These are phyloP conservation scores for Monoraphidium neglectum DNA, from an alignment of 139 green algal species.

Conservation along the genomic window DNA sequence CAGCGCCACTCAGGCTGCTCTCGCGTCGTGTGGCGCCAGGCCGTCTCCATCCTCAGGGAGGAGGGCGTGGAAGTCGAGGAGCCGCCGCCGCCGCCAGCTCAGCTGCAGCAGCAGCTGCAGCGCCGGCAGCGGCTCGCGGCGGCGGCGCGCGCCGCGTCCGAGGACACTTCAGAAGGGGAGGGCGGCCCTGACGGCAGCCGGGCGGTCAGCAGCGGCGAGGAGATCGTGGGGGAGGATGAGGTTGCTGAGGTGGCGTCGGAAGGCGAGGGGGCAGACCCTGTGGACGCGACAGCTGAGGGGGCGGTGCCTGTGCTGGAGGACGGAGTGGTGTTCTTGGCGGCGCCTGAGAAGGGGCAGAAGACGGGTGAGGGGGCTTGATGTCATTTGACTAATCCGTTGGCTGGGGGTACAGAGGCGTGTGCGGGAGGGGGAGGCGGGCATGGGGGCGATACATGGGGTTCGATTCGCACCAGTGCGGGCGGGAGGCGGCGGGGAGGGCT, in stretches of 20 bases:
- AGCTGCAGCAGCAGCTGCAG: conserved; percentile 4
- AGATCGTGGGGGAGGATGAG: conserved; percentile 1
- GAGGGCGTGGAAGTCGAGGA: conserved; percentile 61
- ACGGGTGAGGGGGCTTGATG: conserved; percentile 34
- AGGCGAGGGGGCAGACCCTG: neutral
- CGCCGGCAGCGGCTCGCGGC: neutral
- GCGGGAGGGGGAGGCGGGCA: too few species aligned
- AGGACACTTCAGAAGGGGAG: neutral
- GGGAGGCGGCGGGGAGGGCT: too few species aligned
- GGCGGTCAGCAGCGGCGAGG: neutral
- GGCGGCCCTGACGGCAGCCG: neutral
- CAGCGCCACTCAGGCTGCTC: conserved; percentile 1
- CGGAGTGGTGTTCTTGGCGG: conserved; percentile 44
- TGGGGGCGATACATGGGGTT: too few species aligned
- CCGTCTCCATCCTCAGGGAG: conserved; percentile 60
- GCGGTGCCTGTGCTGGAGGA: conserved; percentile 52
- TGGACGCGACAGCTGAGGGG: neutral
- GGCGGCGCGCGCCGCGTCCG: neutral
- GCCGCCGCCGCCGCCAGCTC: neutral
- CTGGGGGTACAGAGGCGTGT: too few species aligned
- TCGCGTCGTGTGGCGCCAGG: conserved; percentile 62
- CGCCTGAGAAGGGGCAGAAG: conserved; percentile 62
- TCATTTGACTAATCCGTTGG: too few species aligned
- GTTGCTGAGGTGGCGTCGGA: neutral
- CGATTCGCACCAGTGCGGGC: too few species aligned